Evolutionary conservation across 2,329 filamentous ascomycete genomes (phyloP), one percentile per base, ranked within the genome.

Genomic region (Penicillium sp.): DNA sequence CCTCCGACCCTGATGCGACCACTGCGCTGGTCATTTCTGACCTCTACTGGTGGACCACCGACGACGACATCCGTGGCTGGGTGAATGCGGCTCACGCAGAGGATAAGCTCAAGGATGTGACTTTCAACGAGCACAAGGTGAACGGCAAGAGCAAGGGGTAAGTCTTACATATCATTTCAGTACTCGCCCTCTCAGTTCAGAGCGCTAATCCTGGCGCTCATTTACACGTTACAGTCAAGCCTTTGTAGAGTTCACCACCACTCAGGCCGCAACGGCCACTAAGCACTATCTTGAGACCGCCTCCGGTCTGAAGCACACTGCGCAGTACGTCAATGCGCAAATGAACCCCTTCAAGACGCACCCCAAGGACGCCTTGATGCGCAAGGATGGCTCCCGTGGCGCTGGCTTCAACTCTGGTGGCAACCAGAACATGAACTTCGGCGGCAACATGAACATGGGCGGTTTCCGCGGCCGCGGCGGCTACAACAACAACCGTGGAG

Each of bases 111-210:
- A 93, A 91, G 72, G 95, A 98, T 64, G 88, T 99, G 56, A 97
- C 93, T 0, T 99, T 98, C 77, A 97, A 92, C 72, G 95, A 99
- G 77, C 95, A 98, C 79, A 99, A 99, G 76, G 93, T 98, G 53
- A 99, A 99, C 70, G 95, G 95, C 70, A 99, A 99, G 81, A 97
- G 92, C 80, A 97, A 98, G 82, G 94, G 95, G 93, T 96, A 84
- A 66, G 88, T 37, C 42, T 28, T 26, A 26, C 24, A 19, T 10
- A 4, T 22, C 13, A 4, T 22, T 4, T 54, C 24, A 8, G 10
- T 30, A 10, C 8, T 10, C 7, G 26, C 38, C 15, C 12, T 47
- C 17, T 49, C 19, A 44, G 10, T 1, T 22, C 37, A 19, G 53
- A 33, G 2, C 8, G 53, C 53, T 55, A 30, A 55, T 33, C 17